These are phyloP conservation scores for Alternaria consortialis DNA, from an alignment of 2,329 filamentous ascomycete species.

Conservation along the genomic window DNA sequence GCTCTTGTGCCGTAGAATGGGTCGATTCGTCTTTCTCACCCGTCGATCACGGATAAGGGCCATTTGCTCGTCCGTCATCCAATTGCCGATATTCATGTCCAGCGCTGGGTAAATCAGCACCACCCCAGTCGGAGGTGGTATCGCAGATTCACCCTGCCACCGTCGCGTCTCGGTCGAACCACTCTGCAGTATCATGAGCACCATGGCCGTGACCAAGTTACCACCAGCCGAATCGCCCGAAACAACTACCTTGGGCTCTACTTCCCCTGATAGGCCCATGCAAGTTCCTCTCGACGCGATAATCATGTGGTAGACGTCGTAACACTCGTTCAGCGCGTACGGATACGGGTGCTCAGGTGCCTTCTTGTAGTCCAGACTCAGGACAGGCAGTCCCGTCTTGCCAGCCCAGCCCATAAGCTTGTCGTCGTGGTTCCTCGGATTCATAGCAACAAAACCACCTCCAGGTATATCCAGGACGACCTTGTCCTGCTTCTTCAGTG, in stretches of 20 bases:
- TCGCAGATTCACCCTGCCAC: constrained; percentile 63
- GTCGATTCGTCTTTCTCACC: constrained; percentile 78
- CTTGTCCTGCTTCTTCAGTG: constrained; percentile 77
- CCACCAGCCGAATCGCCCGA: constrained; percentile 85
- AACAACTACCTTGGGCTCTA: constrained; percentile 73
- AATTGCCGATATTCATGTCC: constrained; percentile 97
- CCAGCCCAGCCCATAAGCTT: constrained; percentile 92
- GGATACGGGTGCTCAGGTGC: constrained; percentile 87
- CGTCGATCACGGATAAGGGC: constrained; percentile 85
- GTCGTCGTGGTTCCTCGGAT: constrained; percentile 92
- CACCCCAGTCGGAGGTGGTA: constrained; percentile 81
- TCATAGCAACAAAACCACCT: constrained; percentile 96
- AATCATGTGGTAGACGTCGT: constrained; percentile 81
- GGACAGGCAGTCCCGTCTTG: constrained; percentile 83
- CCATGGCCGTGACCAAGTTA: constrained; percentile 80
- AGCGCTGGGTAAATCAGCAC: constrained; percentile 88
- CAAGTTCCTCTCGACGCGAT: constrained; percentile 77
- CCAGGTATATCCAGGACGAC: constrained; percentile 90
- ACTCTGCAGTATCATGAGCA: constrained; percentile 88
- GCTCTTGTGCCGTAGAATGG: constrained; percentile 82
- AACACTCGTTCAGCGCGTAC: constrained; percentile 86
- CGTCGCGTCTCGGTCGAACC: constrained; percentile 65
- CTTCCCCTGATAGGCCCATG: constrained; percentile 74
- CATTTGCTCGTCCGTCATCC: constrained; percentile 99
- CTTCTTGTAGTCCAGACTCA: constrained; percentile 91